Evolutionary conservation across 805 yeast genomes (phyloP).

Genomic region (Wickerhamomyces strasburgensis): DNA sequence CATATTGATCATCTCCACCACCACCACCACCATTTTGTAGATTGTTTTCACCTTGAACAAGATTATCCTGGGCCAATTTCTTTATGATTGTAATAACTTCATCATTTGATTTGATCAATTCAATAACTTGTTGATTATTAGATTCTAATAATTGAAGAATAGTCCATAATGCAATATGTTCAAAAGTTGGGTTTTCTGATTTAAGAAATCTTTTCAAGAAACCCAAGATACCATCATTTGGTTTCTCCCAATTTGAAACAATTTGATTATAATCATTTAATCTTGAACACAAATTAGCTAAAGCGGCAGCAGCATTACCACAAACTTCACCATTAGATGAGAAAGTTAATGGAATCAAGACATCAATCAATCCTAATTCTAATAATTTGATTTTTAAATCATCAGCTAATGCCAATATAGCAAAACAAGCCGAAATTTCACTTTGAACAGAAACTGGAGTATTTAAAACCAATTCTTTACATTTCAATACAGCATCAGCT

Average conservation of each 20-base stretch:
- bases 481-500: conserved; percentile 93
- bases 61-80: conserved; percentile 36
- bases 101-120: conserved; percentile 49
- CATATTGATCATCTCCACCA: conserved; percentile 37
- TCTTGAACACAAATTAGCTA: conserved; percentile 92
- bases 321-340: conserved; percentile 90
- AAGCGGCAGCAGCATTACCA: conserved; percentile 97
- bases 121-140: conserved; percentile 57
- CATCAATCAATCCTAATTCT: conserved; percentile 79
- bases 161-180: conserved; percentile 97
- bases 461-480: conserved; percentile 76
- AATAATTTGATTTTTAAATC: conserved; percentile 83
- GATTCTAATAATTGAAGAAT: conserved; percentile 88
- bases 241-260: conserved; percentile 70
- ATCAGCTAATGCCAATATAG: conserved; percentile 93
- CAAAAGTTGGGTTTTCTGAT: conserved; percentile 87
- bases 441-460: conserved; percentile 92
- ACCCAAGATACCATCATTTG: conserved; percentile 80
- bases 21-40: conserved; percentile 20
- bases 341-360: conserved; percentile 84
- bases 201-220: conserved; percentile 77
- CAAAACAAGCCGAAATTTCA: conserved; percentile 96
- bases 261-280: conserved; percentile 79
- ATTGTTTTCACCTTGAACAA: conserved; percentile 26
- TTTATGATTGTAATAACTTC: conserved; percentile 51